Percentiles rank a stretch among this genome's conserved stretches.
phyloP scores from a whole-genome alignment of 2,329 filamentous ascomycete genomes.

The Botrytis medusae region DNA sequence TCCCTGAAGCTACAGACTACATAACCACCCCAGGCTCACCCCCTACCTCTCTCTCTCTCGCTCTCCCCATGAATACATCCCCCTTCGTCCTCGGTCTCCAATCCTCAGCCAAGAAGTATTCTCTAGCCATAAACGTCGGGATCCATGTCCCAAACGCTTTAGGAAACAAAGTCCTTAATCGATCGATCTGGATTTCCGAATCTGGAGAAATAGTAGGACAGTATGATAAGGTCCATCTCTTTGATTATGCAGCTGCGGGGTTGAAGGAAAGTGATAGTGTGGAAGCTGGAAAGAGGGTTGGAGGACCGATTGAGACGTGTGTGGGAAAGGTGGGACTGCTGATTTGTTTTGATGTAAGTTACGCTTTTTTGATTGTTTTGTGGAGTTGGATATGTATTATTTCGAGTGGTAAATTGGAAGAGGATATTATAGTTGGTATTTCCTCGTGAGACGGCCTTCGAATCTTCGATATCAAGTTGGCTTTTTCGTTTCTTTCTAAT shows the following conservation, averaged over 20 bases:
- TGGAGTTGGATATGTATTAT: not conserved
- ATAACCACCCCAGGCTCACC: conserved; percentile 62
- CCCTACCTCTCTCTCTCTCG: conserved; percentile 68
- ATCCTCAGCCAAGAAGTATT: conserved; percentile 61
- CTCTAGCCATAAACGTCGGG: conserved; percentile 78
- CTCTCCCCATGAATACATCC: conserved; percentile 61
- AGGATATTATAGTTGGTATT: not conserved
- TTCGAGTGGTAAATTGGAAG: not conserved
- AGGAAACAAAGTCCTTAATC: conserved; percentile 56
- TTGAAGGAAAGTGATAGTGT: conserved; percentile 66
- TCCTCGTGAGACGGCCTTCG: not conserved
- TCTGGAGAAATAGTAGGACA: conserved; percentile 55
- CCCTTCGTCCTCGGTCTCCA: conserved; percentile 77
- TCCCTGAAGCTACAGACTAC: conserved; percentile 74
- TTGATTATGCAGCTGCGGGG: conserved; percentile 62
- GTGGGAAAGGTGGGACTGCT: conserved; percentile 74
- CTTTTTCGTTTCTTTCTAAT: not conserved
- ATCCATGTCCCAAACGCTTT: conserved; percentile 69
- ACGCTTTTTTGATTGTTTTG: conserved; percentile 31
- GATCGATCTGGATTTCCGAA: conserved; percentile 65
- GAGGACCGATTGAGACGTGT: conserved; percentile 68
- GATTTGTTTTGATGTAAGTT: conserved; percentile 78
- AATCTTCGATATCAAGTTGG: not conserved
- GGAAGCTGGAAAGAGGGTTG: conserved; percentile 63
- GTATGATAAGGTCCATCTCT: conserved; percentile 91